phyloP scores from a whole-genome alignment of 2,329 filamentous ascomycete genomes.

The Fusarium pininemorale region DNA sequence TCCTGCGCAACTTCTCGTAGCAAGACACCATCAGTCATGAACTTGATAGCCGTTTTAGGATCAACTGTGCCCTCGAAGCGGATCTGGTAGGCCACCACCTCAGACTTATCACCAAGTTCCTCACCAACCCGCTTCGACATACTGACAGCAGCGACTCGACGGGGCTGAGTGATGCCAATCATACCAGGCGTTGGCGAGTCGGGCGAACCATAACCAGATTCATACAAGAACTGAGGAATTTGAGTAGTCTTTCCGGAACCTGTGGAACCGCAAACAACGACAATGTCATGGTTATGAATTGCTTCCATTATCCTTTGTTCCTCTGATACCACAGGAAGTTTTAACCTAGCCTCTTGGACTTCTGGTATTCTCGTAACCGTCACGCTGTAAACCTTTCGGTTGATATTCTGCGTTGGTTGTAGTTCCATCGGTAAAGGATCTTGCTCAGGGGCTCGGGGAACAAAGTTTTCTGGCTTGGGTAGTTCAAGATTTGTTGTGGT shows the following conservation, averaged over 20 bases:
- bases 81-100: constrained; percentile 89
- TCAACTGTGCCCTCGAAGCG: constrained; percentile 89
- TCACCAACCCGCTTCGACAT: constrained; percentile 93
- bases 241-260: constrained; percentile 98
- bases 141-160: constrained; percentile 93
- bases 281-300: constrained; percentile 88
- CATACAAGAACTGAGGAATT: constrained; percentile 93
- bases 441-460: constrained; percentile 72
- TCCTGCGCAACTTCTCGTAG: constrained; percentile 91
- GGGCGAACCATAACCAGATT: constrained; percentile 87
- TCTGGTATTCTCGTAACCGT: constrained; percentile 73
- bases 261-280: constrained; percentile 93
- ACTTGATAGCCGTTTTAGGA: constrained; percentile 89
- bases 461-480: constrained; percentile 69
- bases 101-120: constrained; percentile 81
- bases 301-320: constrained; percentile 99
- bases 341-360: constrained; percentile 80
- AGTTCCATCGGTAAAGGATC: constrained; percentile 76
- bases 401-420: constrained; percentile 65
- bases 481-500: constrained; percentile 58
- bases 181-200: constrained; percentile 85
- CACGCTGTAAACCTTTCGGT: constrained; percentile 80
- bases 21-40: constrained; percentile 98
- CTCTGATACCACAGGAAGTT: constrained; percentile 90
- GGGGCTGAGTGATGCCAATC: constrained; percentile 94